These are phyloP conservation scores for Aegilops tauschii DNA, from an alignment of 176 grass and related monocot genomes.

Conservation along the genomic window DNA sequence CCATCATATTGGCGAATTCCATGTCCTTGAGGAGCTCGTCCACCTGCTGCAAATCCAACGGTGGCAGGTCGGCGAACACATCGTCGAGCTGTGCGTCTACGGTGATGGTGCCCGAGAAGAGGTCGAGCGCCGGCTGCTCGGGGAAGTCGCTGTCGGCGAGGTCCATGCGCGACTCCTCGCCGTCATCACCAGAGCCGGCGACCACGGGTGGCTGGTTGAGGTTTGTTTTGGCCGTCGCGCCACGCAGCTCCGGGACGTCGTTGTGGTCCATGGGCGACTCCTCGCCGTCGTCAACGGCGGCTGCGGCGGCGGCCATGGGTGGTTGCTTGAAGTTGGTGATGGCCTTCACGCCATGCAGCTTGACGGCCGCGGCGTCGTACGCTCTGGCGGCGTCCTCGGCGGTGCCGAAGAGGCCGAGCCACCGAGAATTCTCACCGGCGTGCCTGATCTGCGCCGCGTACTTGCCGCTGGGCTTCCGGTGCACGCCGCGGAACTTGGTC, in stretches of 20 bases:
- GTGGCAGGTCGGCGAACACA: background rate
- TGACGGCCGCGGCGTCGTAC: conserved; percentile 41
- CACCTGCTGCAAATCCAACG: background rate
- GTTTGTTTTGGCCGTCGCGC: background rate
- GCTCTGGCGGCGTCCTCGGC: conserved; percentile 66
- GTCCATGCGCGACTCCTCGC: background rate
- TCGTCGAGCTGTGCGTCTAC: background rate
- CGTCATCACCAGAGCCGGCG: background rate
- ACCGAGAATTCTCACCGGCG: background rate
- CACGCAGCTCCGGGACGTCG: background rate
- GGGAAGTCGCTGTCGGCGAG: background rate
- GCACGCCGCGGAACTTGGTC: background rate
- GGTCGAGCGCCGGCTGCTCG: background rate
- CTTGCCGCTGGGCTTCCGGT: background rate
- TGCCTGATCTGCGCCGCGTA: background rate
- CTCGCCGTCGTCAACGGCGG: background rate
- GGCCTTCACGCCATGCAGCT: background rate
- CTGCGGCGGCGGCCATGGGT: background rate
- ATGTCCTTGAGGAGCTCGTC: background rate
- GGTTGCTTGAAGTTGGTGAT: background rate
- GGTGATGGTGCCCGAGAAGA: background rate
- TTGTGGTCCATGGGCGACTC: background rate
- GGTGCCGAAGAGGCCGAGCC: conserved; percentile 68
- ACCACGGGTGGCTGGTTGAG: background rate
- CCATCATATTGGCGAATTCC: background rate